Conservation (phyloP, 768 basidiomycete species). For the Termitomyces titanicus region DNA sequence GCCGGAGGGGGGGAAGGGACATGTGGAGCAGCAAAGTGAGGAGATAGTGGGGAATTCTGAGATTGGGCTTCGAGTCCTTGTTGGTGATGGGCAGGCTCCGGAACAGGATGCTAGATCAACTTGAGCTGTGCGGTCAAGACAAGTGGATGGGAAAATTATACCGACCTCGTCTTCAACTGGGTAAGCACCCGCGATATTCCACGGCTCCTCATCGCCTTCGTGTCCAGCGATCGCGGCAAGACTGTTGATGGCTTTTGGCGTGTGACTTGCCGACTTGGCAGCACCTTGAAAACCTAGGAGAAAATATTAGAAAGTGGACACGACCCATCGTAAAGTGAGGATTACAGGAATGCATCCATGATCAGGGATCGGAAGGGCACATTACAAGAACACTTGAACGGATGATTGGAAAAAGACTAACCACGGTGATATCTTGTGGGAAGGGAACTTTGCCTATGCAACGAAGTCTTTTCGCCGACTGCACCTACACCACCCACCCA, state of each 20-base stretch:
- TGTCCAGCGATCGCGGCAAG: slow-evolving; percentile 82
- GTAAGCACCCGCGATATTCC: slow-evolving; percentile 64
- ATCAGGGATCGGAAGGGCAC: slow-evolving; percentile 18
- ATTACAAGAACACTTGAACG: slow-evolving; percentile 6
- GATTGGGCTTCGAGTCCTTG: slow-evolving; percentile 47
- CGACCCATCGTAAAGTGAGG: slow-evolving; percentile 3
- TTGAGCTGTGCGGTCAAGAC: slow-evolving; percentile 1
- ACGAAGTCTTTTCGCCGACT: slow-evolving; percentile 76
- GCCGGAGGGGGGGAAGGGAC: slow-evolving; percentile 72
- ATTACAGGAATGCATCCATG: slow-evolving; percentile 20
- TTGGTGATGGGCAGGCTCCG: slow-evolving; percentile 36
- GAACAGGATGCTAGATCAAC: slow-evolving; percentile 20
- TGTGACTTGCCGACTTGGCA: slow-evolving; percentile 55
- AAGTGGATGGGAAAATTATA: slow-evolving; percentile 1
- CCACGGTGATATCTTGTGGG: slow-evolving; percentile 80
- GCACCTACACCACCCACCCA: slow-evolving; percentile 82
- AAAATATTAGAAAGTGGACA: slow-evolving; percentile 12
- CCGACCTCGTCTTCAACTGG: slow-evolving; percentile 66
- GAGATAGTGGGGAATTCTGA: slow-evolving; percentile 56
- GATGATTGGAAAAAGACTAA: slow-evolving; percentile 27
- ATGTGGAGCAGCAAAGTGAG: slow-evolving; percentile 51
- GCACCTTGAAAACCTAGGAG: slow-evolving; percentile 48
- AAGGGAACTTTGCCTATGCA: slow-evolving; percentile 79
- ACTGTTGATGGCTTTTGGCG: slow-evolving; percentile 76
- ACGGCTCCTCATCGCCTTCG: slow-evolving; percentile 86